Conservation (phyloP, 2,329 filamentous ascomycete genomes). For the Penicillium nordicum region DNA sequence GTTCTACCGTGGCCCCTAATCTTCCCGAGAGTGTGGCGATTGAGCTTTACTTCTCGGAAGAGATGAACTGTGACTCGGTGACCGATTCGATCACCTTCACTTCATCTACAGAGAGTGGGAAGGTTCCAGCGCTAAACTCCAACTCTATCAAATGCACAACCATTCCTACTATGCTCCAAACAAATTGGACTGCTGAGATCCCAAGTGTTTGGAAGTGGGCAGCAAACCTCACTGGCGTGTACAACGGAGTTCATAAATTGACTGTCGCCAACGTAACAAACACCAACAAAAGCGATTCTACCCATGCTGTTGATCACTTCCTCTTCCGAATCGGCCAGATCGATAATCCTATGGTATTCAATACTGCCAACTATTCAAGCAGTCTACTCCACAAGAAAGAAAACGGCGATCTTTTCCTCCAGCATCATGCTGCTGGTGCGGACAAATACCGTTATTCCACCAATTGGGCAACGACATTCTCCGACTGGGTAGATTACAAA, state of each 20-base stretch:
- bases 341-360: conserved; percentile 60
- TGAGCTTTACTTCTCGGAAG: conserved; percentile 54
- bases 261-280: conserved; percentile 54
- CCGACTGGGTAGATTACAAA: conserved; percentile 55
- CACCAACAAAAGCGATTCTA: conserved; percentile 39
- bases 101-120: conserved; percentile 52
- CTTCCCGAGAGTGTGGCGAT: conserved; percentile 47
- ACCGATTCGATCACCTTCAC: conserved; percentile 49
- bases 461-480: conserved; percentile 60
- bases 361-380: conserved; percentile 57
- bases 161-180: conserved; percentile 31
- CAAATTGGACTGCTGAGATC: conserved; percentile 49
- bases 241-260: conserved; percentile 59
- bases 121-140: conserved; percentile 43
- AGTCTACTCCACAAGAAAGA: conserved; percentile 48
- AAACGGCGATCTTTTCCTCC: conserved; percentile 47
- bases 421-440: conserved; percentile 60
- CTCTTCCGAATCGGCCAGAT: conserved; percentile 58
- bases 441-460: conserved; percentile 62
- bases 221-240: conserved; percentile 53
- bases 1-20: conserved; percentile 46
- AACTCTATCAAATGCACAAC: conserved; percentile 46
- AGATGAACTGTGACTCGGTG: conserved; percentile 58
- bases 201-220: conserved; percentile 53
- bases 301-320: conserved; percentile 56